These are phyloP conservation scores for Fusarium pseudocircinatum DNA, from an alignment of 2,329 filamentous ascomycete species.

Conservation along the genomic window DNA sequence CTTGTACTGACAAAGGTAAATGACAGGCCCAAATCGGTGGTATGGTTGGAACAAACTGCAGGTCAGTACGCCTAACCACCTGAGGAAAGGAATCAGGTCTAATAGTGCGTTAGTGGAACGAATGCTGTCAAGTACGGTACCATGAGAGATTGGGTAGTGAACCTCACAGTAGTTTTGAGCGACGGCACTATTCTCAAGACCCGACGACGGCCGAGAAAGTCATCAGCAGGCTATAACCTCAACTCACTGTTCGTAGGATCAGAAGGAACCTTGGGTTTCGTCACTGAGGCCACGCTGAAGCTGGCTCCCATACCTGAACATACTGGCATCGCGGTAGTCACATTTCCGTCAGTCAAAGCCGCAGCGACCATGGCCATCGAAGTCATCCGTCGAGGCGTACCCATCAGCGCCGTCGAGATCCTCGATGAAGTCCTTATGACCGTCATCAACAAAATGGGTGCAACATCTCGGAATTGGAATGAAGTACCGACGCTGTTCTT, in stretches of 20 bases:
- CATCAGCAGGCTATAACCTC: constrained; percentile 84
- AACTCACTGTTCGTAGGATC: constrained; percentile 83
- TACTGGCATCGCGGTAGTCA: constrained; percentile 80
- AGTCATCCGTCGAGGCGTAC: constrained; percentile 77
- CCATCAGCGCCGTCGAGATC: constrained; percentile 81
- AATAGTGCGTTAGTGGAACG: constrained; percentile 61
- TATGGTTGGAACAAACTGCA: constrained; percentile 83
- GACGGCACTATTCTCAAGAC: constrained; percentile 85
- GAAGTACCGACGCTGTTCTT: constrained; percentile 83
- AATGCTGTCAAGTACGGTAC: constrained; percentile 85
- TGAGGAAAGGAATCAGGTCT: rapidly evolving
- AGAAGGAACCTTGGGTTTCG: constrained; percentile 81
- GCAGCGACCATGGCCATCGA: constrained; percentile 78
- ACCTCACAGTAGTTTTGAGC: constrained; percentile 80
- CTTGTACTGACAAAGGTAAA: no score
- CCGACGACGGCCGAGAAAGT: constrained; percentile 77
- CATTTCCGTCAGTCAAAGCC: constrained; percentile 79
- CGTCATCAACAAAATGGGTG: constrained; percentile 79
- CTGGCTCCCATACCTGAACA: constrained; percentile 79
- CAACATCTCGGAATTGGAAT: constrained; percentile 74
- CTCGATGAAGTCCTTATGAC: constrained; percentile 91
- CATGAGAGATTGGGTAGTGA: constrained; percentile 92
- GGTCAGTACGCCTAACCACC: constrained; percentile 33
- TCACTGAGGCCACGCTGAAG: constrained; percentile 86
- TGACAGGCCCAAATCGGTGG: constrained; percentile 82